Base-by-base conservation (phyloP, 2,329 filamentous ascomycete genomes). In the Teratosphaeria pseudoeucalypti region DNA sequence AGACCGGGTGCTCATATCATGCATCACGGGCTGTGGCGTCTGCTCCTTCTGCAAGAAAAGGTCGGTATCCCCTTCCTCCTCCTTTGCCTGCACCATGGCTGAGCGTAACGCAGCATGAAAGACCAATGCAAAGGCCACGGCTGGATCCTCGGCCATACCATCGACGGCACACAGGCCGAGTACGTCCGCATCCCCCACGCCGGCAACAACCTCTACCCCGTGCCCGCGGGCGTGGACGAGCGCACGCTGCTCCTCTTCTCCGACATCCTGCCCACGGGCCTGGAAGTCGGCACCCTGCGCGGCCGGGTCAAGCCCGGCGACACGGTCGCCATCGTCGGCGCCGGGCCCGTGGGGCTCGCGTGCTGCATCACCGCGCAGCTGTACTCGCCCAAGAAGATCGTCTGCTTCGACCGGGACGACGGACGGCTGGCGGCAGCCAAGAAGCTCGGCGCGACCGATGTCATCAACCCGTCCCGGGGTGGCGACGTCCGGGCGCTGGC, bases 121-220 rank as follows among this genome's bases (percentile, higher is more conserved):
- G 79, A 78, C 32, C 79, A 82, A 63, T 84, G 82, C 68, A 72
- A 72, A 7, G 78, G 75, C 12, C 81, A 80, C 29, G 81, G 81
- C 3, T 84, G 81, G 81, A 74, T 77, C 5, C 71, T 84, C 1
- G 81, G 82, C 23, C 79, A 84, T 64, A 73, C 71, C 0, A 74
- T 78, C 23, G 78, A 82, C 63, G 81, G 81, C 53, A 82, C 79
- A 0, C 81, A 83, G 65, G 81, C 81, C n/a, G 81, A 83, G 65
- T 82, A 78, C 61, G 80, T 82, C 43, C 74, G 79, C 23, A 76
- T 82, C 52, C 79, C 78, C 1, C 76, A 79, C 65, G 81, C 80
- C 0, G 75, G 78, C 58, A 75, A 74, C 7, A 80, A 76, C 9
- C 72, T 83, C 7, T 76, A 80, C 65, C 63, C 70, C 2, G 66